Conservation (phyloP, 257 asterid species). For the Coffea canephora region DNA sequence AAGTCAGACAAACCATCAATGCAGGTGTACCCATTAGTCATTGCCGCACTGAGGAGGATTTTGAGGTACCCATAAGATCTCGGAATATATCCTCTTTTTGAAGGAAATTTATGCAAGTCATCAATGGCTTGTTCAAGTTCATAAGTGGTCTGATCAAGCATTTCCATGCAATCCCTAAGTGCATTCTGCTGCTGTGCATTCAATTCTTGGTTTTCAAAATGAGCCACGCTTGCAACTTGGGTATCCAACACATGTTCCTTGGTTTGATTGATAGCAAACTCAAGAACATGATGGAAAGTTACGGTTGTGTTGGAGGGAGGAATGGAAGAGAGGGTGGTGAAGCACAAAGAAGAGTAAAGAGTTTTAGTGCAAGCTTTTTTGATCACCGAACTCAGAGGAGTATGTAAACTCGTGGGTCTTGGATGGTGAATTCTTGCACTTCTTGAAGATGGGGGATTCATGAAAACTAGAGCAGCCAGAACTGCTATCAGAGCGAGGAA, state of each 20-base stretch:
- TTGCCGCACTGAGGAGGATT: slow-evolving; percentile 65
- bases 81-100: slow-evolving; percentile 19
- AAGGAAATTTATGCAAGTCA: slow-evolving; percentile 27
- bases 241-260: slow-evolving; percentile 24
- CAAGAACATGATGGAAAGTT: slow-evolving; percentile 29
- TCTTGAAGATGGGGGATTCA: slow-evolving; percentile 3
- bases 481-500: slow-evolving; percentile 29
- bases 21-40: slow-evolving; percentile 71
- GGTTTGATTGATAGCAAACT: slow-evolving; percentile 33
- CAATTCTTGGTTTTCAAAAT: slow-evolving; percentile 36
- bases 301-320: slow-evolving; percentile 24
- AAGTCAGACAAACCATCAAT: slow-evolving; percentile 59
- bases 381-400: slow-evolving; percentile 33
- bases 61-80: slow-evolving; percentile 43
- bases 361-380: slow-evolving; percentile 43
- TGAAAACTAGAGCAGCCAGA: slow-evolving; percentile 25
- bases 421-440: slow-evolving; percentile 9
- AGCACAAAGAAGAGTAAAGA: slow-evolving; percentile 42
- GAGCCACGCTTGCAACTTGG: slow-evolving; percentile 11
- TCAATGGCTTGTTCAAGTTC: slow-evolving; percentile 44
- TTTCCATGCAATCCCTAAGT: slow-evolving; percentile 48
- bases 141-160: slow-evolving; percentile 56
- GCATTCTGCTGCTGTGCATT: slow-evolving; percentile 42
- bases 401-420: neutral
- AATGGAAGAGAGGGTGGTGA: slow-evolving; percentile 31